A percentile compares a stretch with the other conserved stretches of the same genome.
Conservation (phyloP, 73 alveolate genomes). For the Tetrahymena elliotti region DNA sequence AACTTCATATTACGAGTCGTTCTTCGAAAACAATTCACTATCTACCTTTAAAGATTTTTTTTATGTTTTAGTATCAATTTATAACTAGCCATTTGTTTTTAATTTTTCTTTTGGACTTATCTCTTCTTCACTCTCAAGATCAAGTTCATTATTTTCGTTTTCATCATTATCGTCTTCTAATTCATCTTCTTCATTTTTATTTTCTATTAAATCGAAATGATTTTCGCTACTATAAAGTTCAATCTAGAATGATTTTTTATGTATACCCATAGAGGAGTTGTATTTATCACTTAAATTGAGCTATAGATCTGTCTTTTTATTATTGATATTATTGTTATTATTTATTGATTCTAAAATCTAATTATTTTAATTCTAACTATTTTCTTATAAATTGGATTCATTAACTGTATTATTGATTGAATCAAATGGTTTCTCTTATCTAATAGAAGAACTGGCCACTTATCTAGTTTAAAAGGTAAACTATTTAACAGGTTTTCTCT, state of each 20-base stretch:
- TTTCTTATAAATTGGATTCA: not conserved
- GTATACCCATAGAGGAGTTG: not conserved
- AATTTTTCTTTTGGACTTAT: not conserved
- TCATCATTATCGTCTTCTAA: not conserved
- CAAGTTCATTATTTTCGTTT: not conserved
- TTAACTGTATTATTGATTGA: not conserved
- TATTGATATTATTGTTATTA: not conserved
- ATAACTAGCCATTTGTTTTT: not conserved
- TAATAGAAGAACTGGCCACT: not conserved
- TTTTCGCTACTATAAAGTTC: not conserved
- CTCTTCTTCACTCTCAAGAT: not conserved
- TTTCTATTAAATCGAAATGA: not conserved
- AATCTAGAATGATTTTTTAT: not conserved
- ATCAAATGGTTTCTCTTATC: not conserved
- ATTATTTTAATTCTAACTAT: not conserved
- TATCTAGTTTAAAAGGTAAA: not conserved
- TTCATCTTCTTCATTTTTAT: not conserved
- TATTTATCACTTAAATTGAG: not conserved
- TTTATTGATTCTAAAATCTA: not conserved
- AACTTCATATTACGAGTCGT: not conserved
- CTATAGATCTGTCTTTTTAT: not conserved
- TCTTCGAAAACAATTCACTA: not conserved
- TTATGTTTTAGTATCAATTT: not conserved
- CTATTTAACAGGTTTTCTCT: not conserved
- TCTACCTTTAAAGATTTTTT: not conserved